Percentiles rank a stretch among this genome's conserved stretches.
Evolutionary conservation across 179 eudicot species (phyloP).

Genomic region (Camellia oleifera): DNA sequence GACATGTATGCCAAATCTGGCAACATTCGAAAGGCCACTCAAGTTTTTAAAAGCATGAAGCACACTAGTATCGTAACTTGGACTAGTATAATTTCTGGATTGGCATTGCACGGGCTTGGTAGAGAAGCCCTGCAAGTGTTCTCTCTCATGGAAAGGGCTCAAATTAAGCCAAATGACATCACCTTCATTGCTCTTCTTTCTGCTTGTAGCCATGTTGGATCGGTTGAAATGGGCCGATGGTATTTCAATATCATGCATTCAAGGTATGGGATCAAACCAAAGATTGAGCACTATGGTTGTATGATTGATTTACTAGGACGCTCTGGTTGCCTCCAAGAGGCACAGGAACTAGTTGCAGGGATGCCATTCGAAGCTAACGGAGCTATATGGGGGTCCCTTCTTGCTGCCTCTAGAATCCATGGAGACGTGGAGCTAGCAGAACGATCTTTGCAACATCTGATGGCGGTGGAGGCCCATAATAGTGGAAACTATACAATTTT

Average conservation of each 20-base stretch:
- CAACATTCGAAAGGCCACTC: constrained; percentile 33
- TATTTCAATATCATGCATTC: constrained; percentile 40
- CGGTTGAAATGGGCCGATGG: constrained; percentile 41
- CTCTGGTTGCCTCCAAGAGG: constrained; percentile 48
- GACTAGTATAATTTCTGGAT: constrained; percentile 57
- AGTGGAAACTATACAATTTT: constrained; percentile 48
- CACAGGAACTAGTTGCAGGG: constrained; percentile 29
- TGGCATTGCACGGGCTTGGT: constrained; percentile 56
- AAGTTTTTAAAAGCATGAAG: constrained; percentile 38
- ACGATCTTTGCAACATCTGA: constrained; percentile 28
- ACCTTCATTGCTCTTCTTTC: constrained; percentile 49
- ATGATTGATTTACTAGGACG: constrained; percentile 56
- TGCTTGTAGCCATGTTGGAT: constrained; percentile 58
- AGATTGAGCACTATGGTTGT: constrained; percentile 58
- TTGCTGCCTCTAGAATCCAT: constrained; percentile 42
- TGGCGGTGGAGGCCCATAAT: constrained; percentile 46
- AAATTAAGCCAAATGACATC: constrained; percentile 43
- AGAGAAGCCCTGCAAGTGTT: constrained; percentile 53
- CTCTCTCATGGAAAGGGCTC: constrained; percentile 38
- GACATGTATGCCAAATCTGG: constrained; percentile 65
- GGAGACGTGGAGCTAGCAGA: constrained; percentile 44
- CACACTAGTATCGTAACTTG: constrained; percentile 42
- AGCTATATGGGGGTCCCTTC: constrained; percentile 63
- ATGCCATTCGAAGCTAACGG: constrained; percentile 52
- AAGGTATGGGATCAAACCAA: constrained; percentile 41